A percentile compares a stretch with the other conserved stretches of the same genome.
Conservation (phyloP, 2,329 filamentous ascomycete genomes). For the Samsoniella hepiali region DNA sequence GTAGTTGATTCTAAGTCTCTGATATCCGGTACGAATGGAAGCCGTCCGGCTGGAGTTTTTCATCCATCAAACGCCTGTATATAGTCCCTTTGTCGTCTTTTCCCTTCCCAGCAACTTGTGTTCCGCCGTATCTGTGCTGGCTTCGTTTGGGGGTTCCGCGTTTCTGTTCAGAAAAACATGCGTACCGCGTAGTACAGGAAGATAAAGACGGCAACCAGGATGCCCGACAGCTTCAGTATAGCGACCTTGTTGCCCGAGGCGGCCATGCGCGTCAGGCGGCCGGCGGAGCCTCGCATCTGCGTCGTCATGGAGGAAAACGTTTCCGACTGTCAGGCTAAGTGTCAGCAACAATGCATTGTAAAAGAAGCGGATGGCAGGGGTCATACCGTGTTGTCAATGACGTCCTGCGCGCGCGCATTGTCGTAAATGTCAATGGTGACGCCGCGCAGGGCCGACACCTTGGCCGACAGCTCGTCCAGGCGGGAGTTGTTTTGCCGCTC, state of each 20-base stretch:
- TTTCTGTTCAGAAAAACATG: conserved; percentile 53
- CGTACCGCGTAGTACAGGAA: conserved; percentile 71
- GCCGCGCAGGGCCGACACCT: conserved; percentile 86
- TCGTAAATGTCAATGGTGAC: conserved; percentile 98
- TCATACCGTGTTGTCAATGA: conserved; percentile 82
- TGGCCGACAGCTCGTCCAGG: conserved; percentile 83
- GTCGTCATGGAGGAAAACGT: conserved; percentile 87
- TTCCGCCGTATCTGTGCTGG: background rate
- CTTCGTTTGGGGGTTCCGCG: background rate
- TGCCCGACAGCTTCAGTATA: conserved; percentile 82
- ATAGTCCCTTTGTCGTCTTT: background rate
- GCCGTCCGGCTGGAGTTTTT: background rate
- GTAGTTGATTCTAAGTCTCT: background rate
- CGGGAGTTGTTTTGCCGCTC: conserved; percentile 92
- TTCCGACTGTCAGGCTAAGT: conserved; percentile 58
- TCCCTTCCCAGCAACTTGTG: background rate
- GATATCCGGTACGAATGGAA: background rate
- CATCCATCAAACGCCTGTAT: background rate
- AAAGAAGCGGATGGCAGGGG: too few species aligned
- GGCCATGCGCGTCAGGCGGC: conserved; percentile 84
- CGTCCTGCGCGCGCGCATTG: conserved; percentile 80
- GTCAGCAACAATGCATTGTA: background rate
- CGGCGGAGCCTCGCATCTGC: conserved; percentile 78
- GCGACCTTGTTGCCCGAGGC: conserved; percentile 86
- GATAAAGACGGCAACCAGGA: conserved; percentile 70